Evolutionary conservation across 441 rosid genomes (phyloP).

Genomic region (Melianthus villosus): DNA sequence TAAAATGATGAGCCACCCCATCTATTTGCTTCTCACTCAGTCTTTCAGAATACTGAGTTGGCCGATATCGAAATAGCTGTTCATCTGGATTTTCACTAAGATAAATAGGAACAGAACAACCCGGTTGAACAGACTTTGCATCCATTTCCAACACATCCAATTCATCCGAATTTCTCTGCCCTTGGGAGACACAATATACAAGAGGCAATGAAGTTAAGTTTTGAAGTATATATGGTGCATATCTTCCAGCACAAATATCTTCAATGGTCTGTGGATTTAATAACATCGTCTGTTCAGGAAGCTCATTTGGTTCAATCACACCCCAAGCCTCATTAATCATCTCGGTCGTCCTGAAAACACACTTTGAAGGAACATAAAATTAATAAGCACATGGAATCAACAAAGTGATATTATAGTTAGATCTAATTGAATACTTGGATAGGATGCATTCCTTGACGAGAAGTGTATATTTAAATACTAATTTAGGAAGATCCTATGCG

Average conservation of each 20-base stretch:
- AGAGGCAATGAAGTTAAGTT: constrained; percentile 78
- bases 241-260: constrained; percentile 34
- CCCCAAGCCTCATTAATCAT: constrained; percentile 58
- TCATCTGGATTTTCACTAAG: constrained; percentile 43
- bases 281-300: constrained; percentile 24
- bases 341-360: constrained; percentile 58
- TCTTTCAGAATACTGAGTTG: constrained; percentile 37
- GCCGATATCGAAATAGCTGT: constrained; percentile 34
- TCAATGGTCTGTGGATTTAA: constrained; percentile 20
- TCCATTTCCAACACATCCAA: constrained; percentile 28
- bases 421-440: not conserved
- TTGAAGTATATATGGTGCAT: constrained; percentile 76
- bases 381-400: constrained; percentile 7
- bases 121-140: constrained; percentile 46
- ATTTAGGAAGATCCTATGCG: too few relatives aligned
- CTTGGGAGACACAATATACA: constrained; percentile 46
- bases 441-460: too few relatives aligned
- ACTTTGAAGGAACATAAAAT: constrained; percentile 21
- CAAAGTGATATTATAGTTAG: not conserved
- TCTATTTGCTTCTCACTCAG: constrained; percentile 46
- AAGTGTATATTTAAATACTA: too few relatives aligned
- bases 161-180: constrained; percentile 26
- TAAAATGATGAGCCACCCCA: constrained; percentile 58
- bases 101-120: constrained; percentile 63
- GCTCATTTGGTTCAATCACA: constrained; percentile 22